Evolutionary conservation across 1,284 basidiomycete species (phyloP), one percentile per base, ranked within the genome.

Genomic region (Grifola frondosa): DNA sequence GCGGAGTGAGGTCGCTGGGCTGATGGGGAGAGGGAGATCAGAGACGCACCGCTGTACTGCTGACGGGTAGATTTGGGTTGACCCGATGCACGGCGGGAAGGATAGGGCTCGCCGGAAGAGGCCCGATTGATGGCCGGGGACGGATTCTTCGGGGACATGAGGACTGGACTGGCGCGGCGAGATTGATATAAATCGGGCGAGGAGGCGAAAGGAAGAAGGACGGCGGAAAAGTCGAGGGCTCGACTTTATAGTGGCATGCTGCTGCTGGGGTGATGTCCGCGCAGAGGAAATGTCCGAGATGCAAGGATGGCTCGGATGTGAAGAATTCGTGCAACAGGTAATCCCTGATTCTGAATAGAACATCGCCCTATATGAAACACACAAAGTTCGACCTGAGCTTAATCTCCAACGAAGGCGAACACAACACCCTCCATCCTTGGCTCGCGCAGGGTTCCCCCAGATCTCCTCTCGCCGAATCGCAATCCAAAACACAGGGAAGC

Each of bases 61-160:
- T 58, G 57, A 28, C 55, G 51, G 28, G 52, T 57, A 26, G 52
- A 54, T 49, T 61, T 61, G 22, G 52, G 49, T 39, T 61, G 57
- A 7, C 42, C 37, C 36, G 52, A 48, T 36, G 52, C 42, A 20
- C 53, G 51, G 37, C 52, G 53, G 37, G 48, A 40, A 20, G 56
- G 48, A 26, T 54, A 54, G 6, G 59, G 57, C n/a, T 57, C 56
- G 30, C 49, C 26, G 30, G 57, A 55, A 40, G 45, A 53, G 22
- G 53, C 53, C 43, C 46, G 48, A 39, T 41, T 49, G 32, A 50
- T 48, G 20, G 52, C 31, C 23, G 57, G 48, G 40, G 50, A 47
- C 24, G 56, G 41, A 38, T 42, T 56, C 39, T 50, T 40, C 37
- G 80, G 77, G 26, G 82, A 77, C 82, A 84, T 81, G 41, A 21